These are phyloP conservation scores for Hyphopichia buzzinii DNA, from an alignment of 1,139 yeast genomes.

Conservation along the genomic window DNA sequence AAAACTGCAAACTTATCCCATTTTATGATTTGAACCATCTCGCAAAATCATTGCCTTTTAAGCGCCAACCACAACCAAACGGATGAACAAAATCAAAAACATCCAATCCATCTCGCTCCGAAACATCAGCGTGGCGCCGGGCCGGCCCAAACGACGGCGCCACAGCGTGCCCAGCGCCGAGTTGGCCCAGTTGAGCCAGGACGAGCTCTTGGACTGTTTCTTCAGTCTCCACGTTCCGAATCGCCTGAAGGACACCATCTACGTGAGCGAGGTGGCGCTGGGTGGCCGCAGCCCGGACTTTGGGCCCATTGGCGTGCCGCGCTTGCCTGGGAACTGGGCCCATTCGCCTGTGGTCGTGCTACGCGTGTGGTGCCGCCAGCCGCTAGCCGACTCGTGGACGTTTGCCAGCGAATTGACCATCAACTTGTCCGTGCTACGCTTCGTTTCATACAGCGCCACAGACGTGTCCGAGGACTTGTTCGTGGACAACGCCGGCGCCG, in stretches of 20 bases:
- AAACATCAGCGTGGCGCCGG: slow-evolving; percentile 13
- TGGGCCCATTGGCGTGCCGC: slow-evolving; percentile 27
- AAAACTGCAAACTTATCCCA: too few species aligned
- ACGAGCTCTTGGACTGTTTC: not conserved
- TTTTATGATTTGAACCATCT: too few species aligned
- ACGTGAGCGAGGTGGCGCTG: slow-evolving; percentile 34
- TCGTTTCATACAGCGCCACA: slow-evolving; percentile 10
- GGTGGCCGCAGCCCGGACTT: slow-evolving; percentile 31
- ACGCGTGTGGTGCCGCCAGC: slow-evolving; percentile 23
- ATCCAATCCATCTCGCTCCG: slow-evolving; percentile 16
- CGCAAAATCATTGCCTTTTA: too few species aligned
- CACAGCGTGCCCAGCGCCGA: slow-evolving; percentile 2
- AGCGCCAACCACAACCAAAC: too few species aligned
- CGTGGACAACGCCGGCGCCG: slow-evolving; percentile 25
- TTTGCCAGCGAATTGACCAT: slow-evolving; percentile 19
- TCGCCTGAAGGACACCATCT: slow-evolving; percentile 14
- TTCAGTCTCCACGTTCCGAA: not conserved
- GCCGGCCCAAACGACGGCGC: slow-evolving; percentile 8
- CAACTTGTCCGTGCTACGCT: slow-evolving; percentile 18
- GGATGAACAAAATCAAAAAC: slow-evolving; percentile 10
- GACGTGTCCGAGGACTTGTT: slow-evolving; percentile 18
- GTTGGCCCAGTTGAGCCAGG: not conserved
- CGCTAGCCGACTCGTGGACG: slow-evolving; percentile 17
- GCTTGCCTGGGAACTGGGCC: slow-evolving; percentile 7
- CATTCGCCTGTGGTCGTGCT: slow-evolving; percentile 14